Evolutionary conservation across 208 protist species (phyloP).

Genomic region (Trichomonas vaginalis): DNA sequence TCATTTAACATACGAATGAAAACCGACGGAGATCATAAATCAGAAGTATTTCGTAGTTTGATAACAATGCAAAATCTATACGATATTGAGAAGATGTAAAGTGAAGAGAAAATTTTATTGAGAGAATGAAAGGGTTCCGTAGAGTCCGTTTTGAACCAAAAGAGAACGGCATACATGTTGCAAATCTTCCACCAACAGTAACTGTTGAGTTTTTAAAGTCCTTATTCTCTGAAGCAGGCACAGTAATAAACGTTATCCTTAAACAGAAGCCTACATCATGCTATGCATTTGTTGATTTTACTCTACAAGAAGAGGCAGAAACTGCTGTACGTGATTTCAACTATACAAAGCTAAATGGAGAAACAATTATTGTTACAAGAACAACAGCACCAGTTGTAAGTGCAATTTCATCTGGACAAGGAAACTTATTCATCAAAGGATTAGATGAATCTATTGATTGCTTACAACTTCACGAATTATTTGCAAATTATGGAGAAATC

Average conservation of each 20-base stretch:
- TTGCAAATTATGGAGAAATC: background rate
- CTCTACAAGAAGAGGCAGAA: background rate
- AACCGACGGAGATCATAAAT: too few relatives aligned
- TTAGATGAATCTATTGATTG: background rate
- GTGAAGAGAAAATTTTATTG: too few relatives aligned
- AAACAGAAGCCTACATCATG: background rate
- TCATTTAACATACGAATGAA: too few relatives aligned
- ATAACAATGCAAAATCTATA: too few relatives aligned
- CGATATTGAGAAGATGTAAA: too few relatives aligned
- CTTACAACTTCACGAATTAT: background rate
- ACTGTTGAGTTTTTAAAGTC: background rate
- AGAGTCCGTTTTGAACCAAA: background rate
- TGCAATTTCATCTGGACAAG: background rate
- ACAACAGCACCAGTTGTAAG: background rate
- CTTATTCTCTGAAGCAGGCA: background rate
- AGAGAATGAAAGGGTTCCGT: background rate
- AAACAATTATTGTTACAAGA: background rate
- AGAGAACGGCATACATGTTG: background rate
- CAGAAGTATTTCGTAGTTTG: too few relatives aligned
- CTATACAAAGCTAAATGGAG: background rate
- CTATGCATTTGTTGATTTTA: background rate
- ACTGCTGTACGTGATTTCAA: background rate
- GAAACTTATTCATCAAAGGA: background rate
- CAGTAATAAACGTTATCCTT: background rate
- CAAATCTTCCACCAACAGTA: background rate